Evolutionary conservation across 2,329 filamentous ascomycete genomes (phyloP).

Genomic region (Stagonosporopsis vannaccii): DNA sequence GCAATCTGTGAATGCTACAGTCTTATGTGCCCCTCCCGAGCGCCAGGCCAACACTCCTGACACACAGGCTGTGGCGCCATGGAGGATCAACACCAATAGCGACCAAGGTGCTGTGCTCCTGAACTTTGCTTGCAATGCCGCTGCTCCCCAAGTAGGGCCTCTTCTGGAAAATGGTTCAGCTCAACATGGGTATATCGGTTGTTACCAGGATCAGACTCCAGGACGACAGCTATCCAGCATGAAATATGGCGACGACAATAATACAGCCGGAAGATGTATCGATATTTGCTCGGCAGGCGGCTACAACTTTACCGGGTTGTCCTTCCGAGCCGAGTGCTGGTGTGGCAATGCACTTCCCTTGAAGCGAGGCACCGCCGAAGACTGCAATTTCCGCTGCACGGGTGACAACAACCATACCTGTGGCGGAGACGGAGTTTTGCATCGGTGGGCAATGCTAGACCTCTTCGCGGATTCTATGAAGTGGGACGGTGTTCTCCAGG

Average conservation of each 20-base stretch:
- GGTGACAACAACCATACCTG: slow-evolving; percentile 61
- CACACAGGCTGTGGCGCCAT: slow-evolving; percentile 58
- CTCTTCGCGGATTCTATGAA: slow-evolving; percentile 42
- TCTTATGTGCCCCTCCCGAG: slow-evolving; percentile 65
- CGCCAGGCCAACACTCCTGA: slow-evolving; percentile 64
- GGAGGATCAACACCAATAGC: slow-evolving; percentile 62
- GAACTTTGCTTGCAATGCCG: slow-evolving; percentile 61
- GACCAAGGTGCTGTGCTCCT: slow-evolving; percentile 57
- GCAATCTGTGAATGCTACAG: slow-evolving; percentile 59
- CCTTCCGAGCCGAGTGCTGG: slow-evolving; percentile 64
- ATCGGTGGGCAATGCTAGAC: slow-evolving; percentile 53
- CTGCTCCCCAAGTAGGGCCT: slow-evolving; percentile 62
- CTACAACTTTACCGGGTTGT: slow-evolving; percentile 57
- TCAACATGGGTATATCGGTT: slow-evolving; percentile 62
- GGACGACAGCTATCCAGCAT: slow-evolving; percentile 59
- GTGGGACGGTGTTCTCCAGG: slow-evolving; percentile 31
- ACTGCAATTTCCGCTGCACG: slow-evolving; percentile 62
- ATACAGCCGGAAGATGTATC: slow-evolving; percentile 58
- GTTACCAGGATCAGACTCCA: slow-evolving; percentile 65
- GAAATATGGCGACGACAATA: slow-evolving; percentile 51
- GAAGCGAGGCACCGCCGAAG: slow-evolving; percentile 51
- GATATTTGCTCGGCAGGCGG: slow-evolving; percentile 49
- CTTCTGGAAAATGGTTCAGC: slow-evolving; percentile 55
- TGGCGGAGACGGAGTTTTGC: slow-evolving; percentile 58
- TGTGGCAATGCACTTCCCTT: slow-evolving; percentile 59